Base-by-base conservation (phyloP, 441 rosid species). In the Erodium texanum region DNA sequence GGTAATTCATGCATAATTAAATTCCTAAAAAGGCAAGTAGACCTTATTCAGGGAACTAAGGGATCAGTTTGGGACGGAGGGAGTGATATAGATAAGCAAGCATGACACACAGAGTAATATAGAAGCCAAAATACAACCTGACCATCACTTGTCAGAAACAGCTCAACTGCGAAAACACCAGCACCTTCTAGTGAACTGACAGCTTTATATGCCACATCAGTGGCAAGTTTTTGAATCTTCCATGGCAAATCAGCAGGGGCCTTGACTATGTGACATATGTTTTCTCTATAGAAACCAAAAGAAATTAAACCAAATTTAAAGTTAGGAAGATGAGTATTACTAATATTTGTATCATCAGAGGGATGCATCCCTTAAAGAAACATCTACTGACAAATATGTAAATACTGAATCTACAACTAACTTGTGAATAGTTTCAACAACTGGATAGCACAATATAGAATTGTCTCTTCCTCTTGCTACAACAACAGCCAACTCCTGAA, bases 341-440 rank as follows among this genome's bases (percentile, higher is more conserved):
- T 61, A 18, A 32, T 19, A 64, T 1, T 38, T 9, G 24, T 36
- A 54, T 27, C 23, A 18, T 65, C 3, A 2, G 23, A n/a, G n/a
- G n/a, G n/a, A 27, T 27, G 29, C 29, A 27, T 27, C 29, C 4
- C 29, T 27, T 27, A 27, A 27, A 27, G 29, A 27, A 27, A 27
- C 29, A 27, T 27, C 29, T 27, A 27, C 29, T 27, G 29, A 27
- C 29, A 27, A 27, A 27, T 27, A 27, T 27, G 58, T 20, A 54
- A 74, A 67, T 54, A 36, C 24, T 22, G 24, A 67, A 72, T 20
- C 38, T 3, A 38, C 24, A 59, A 1, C 70, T 64, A 79, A 92
- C 98, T 79, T 92, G 84, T 94, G 98, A 80, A 94, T 82, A 48
- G 98, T 90, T 83, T 92, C 98, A 70, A 92, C 98, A 74, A 87